Conservation (phyloP, 495 filamentous ascomycete species). For the Trichoderma asperelloides region DNA sequence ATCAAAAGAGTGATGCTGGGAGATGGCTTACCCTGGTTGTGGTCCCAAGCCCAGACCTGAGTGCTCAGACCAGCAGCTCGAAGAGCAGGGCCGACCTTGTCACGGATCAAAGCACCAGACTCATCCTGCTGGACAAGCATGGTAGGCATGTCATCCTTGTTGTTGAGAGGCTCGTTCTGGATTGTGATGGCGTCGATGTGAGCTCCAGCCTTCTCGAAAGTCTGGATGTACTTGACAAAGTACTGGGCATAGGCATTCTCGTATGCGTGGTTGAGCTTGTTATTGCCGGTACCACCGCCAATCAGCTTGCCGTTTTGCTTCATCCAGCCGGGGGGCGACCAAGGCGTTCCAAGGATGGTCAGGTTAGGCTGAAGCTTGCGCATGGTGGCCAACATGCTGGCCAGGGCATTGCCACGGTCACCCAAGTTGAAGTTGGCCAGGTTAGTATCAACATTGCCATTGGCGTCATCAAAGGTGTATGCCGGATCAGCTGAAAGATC, state of each 20-base stretch:
- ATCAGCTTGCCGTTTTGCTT: constrained; percentile 42
- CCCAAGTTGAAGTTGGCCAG: constrained; percentile 38
- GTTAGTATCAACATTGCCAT: constrained; percentile 28
- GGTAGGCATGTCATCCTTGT: constrained; percentile 41
- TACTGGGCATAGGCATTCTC: constrained; percentile 41
- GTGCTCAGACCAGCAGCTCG: constrained; percentile 32
- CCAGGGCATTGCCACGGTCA: constrained; percentile 44
- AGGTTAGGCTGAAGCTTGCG: constrained; percentile 25
- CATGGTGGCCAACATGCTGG: constrained; percentile 34
- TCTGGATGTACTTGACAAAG: constrained; percentile 49
- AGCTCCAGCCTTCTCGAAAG: constrained; percentile 33
- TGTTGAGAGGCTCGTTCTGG: constrained; percentile 51
- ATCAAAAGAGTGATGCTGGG: background rate
- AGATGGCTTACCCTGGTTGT: constrained; percentile 39
- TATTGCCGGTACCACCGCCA: constrained; percentile 14
- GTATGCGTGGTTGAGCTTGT: constrained; percentile 44
- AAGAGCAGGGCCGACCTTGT: constrained; percentile 41
- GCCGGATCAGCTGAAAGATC: constrained; percentile 40
- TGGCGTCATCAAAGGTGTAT: constrained; percentile 46
- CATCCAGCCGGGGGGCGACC: constrained; percentile 52
- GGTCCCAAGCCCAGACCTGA: constrained; percentile 46
- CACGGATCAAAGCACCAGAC: constrained; percentile 35
- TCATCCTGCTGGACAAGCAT: constrained; percentile 47
- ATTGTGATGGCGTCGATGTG: constrained; percentile 47
- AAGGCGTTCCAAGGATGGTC: constrained; percentile 41